Percentiles rank a stretch among this genome's conserved stretches.
Conservation (phyloP, 2,329 filamentous ascomycete species). For the Pseudogymnoascus sp. region DNA sequence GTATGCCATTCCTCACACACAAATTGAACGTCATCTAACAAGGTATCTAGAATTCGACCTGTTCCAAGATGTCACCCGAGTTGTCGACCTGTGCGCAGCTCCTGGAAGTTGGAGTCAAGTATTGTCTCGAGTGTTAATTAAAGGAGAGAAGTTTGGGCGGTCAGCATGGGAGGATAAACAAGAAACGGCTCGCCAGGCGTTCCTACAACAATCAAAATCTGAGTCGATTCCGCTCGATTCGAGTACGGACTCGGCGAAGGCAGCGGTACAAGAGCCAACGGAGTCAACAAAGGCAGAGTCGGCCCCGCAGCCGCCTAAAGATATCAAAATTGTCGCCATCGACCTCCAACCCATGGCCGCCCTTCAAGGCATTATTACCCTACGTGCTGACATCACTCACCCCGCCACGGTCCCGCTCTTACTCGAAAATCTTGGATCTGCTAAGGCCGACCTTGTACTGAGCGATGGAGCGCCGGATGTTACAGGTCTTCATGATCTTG, state of each 20-base stretch:
- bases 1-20: slow-evolving; percentile 28
- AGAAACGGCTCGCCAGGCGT: slow-evolving; percentile 52
- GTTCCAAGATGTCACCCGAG: slow-evolving; percentile 79
- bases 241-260: slow-evolving; percentile 10
- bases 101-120: slow-evolving; percentile 98
- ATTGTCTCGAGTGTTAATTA: slow-evolving; percentile 83
- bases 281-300: slow-evolving; percentile 26
- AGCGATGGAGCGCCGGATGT: slow-evolving; percentile 95
- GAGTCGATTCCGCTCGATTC: slow-evolving; percentile 21
- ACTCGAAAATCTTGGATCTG: slow-evolving; percentile 66
- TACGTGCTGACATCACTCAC: slow-evolving; percentile 95
- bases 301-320: slow-evolving; percentile 41
- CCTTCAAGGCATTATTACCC: slow-evolving; percentile 80
- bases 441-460: slow-evolving; percentile 85
- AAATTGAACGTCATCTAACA: background rate
- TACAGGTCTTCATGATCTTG: slow-evolving; percentile 90
- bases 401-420: slow-evolving; percentile 88
- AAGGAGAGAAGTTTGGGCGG: slow-evolving; percentile 82
- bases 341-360: slow-evolving; percentile 95
- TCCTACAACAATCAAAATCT: slow-evolving; percentile 32
- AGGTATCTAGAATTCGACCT: slow-evolving; percentile 71
- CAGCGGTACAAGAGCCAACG: slow-evolving; percentile 13
- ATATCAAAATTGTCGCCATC: slow-evolving; percentile 91
- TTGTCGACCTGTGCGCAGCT: slow-evolving; percentile 92
- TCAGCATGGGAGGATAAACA: slow-evolving; percentile 82